Conservation (phyloP, 352 stramenopile species). For the Phytophthora sp. region DNA sequence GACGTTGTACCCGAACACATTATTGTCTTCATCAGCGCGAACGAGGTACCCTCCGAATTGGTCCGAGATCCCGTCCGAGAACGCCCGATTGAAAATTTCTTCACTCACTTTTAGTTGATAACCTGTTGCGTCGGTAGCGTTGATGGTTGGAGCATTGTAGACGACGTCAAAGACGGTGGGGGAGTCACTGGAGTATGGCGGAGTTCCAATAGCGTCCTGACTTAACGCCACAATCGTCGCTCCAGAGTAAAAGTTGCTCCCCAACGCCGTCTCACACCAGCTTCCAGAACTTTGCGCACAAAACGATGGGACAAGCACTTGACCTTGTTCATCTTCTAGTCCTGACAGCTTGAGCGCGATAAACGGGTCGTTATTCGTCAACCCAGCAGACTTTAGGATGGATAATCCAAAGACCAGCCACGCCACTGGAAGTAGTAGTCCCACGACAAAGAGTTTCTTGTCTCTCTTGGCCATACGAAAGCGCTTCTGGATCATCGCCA, state of each 20-base stretch:
- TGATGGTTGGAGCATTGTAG: conserved; percentile 41
- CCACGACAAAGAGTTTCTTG: conserved; percentile 30
- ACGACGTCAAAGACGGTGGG: conserved; percentile 51
- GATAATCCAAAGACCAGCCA: conserved; percentile 33
- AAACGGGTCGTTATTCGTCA: conserved; percentile 36
- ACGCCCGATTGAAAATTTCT: conserved; percentile 44
- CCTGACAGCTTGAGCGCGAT: conserved; percentile 23
- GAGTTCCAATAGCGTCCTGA: conserved; percentile 18
- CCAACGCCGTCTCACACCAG: conserved; percentile 29
- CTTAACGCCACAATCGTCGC: conserved; percentile 21
- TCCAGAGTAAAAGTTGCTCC: conserved; percentile 29
- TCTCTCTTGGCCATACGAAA: conserved; percentile 29
- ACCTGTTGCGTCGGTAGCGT: conserved; percentile 35
- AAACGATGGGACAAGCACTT: conserved; percentile 22
- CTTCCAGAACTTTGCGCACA: conserved; percentile 26
- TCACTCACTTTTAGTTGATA: conserved; percentile 43
- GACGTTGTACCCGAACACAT: conserved; percentile 52
- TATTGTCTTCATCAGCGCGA: conserved; percentile 21
- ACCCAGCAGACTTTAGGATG: conserved; percentile 29
- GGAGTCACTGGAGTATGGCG: conserved; percentile 31
- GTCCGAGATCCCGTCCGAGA: conserved; percentile 25
- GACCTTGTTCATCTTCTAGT: conserved; percentile 17
- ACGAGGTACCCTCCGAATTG: conserved; percentile 55
- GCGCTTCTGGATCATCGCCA: conserved; percentile 30
- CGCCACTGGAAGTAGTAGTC: conserved; percentile 24